These are phyloP conservation scores for Lobosporangium transversale DNA, from an alignment of 192 early-diverging fungal genomes.

Conservation along the genomic window DNA sequence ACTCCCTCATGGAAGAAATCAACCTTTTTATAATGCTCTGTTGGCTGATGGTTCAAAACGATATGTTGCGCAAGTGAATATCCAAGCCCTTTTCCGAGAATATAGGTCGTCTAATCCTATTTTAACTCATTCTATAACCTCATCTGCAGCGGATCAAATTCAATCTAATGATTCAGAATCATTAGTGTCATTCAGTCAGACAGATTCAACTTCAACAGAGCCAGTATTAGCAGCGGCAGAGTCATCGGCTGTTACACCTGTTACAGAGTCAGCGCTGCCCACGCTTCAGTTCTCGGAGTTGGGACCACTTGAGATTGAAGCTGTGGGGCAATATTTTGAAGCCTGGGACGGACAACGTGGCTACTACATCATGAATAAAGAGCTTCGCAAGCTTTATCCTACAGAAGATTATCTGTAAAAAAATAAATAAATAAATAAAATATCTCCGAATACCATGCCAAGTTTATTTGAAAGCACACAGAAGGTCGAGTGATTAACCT, in stretches of 20 bases:
- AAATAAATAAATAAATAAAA: not conserved
- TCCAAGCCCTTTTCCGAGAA: slow-evolving; percentile 37
- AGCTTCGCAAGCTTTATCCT: slow-evolving; percentile 37
- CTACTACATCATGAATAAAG: slow-evolving; percentile 50
- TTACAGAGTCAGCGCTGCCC: not conserved
- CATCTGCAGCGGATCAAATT: slow-evolving; percentile 14
- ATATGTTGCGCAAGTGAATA: slow-evolving; percentile 52
- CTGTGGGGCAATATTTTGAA: slow-evolving; percentile 44
- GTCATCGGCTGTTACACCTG: not conserved
- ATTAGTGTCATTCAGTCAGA: too few relatives aligned
- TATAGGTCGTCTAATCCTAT: too few relatives aligned
- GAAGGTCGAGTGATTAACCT: too few relatives aligned
- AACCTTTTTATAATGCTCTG: slow-evolving; percentile 50
- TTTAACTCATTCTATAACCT: not conserved
- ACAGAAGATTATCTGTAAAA: slow-evolving; percentile 28
- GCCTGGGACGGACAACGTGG: slow-evolving; percentile 36
- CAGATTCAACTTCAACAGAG: not conserved
- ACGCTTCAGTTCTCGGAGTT: slow-evolving; percentile 23
- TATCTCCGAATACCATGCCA: not conserved
- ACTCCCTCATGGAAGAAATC: slow-evolving; percentile 27
- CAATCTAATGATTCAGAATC: not conserved
- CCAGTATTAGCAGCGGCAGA: not conserved
- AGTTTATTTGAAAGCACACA: too few relatives aligned
- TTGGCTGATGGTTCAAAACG: slow-evolving; percentile 32
- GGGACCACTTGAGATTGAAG: slow-evolving; percentile 33